Conservation (phyloP, 108 stramenopile genomes). For the Conticribra guillardii region DNA sequence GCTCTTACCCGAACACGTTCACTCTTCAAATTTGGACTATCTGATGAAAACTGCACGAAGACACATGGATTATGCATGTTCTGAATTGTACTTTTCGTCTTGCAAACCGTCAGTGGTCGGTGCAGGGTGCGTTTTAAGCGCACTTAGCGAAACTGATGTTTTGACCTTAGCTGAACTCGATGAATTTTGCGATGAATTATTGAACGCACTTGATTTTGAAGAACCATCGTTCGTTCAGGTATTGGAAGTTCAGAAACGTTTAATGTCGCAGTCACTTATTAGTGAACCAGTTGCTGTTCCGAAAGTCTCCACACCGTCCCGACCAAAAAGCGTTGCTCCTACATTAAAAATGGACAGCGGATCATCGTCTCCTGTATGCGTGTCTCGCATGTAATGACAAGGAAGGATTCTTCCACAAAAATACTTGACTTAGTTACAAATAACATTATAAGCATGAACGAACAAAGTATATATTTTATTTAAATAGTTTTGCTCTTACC, state of each 20-base stretch:
- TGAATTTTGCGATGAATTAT: background rate
- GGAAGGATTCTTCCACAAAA: too few relatives aligned
- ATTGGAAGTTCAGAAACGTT: too few relatives aligned
- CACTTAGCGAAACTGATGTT: background rate
- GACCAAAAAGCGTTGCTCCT: too few relatives aligned
- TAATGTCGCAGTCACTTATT: too few relatives aligned
- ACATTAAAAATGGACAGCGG: background rate
- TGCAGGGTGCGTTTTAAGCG: background rate
- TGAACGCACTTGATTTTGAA: background rate
- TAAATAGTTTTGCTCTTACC: too few relatives aligned
- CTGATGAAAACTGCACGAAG: background rate
- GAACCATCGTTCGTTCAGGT: too few relatives aligned
- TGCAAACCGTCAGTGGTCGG: background rate
- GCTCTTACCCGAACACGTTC: slow-evolving; percentile 17
- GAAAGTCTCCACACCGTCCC: background rate
- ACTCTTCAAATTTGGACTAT: background rate
- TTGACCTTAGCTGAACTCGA: background rate
- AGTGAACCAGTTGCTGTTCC: background rate
- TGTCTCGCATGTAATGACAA: background rate
- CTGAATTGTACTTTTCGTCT: background rate
- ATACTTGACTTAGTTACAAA: too few relatives aligned
- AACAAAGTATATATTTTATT: too few relatives aligned
- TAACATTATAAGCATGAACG: too few relatives aligned
- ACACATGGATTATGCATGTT: slow-evolving; percentile 20
- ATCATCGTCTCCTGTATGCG: background rate